Base-by-base conservation (phyloP, 2,329 filamentous ascomycete genomes). In the Stachybotrys echinatus region DNA sequence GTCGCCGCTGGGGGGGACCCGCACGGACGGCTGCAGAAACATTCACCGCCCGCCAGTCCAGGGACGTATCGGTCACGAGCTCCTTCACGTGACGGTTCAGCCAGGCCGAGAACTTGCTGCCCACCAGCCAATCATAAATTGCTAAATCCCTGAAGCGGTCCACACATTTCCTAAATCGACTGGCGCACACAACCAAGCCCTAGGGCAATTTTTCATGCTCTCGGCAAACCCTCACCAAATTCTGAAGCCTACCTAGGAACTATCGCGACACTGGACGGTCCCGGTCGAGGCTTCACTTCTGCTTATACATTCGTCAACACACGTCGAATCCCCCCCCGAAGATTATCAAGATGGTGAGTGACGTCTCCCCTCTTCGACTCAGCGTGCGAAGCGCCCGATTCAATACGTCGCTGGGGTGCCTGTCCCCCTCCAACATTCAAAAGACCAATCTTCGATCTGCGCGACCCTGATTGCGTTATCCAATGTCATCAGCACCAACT, bases 281-380 rank as follows among this genome's bases (percentile, higher is more conserved):
- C 66, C 65, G 60, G 59, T 64, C 56, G 62, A 66, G 63, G 62
- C 62, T 65, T 61, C 65, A 59, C 61, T 61, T 59, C 55, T 52
- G 53, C 55, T 55, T 61, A 64, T 59, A 61, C 64, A 66, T 62
- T 65, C 61, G 64, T 65, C 67, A 67, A 66, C 67, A 67, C 59
- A 69, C 65, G 68, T 70, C 66, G 65, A 65, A 69, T 56, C 66
- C 58, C 66, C 66, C 64, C 65, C 67, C 67, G 63, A 68, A 70
- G 65, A 62, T 63, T 66, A 66, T 69, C 68, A 76, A 70, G 66
- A 76, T 76, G 73, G 73, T 75, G 69, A 75, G 73, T 74, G 58
- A 52, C 52, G 55, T 51, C 20, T 51, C 54, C 52, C 52, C 34
- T 48, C 48, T 40, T 55, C 52, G 55, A 54, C 52, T 40, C 44